Evolutionary conservation across 352 stramenopile species (phyloP), one percentile per base, ranked within the genome.

Genomic region (Phytophthora lateralis): DNA sequence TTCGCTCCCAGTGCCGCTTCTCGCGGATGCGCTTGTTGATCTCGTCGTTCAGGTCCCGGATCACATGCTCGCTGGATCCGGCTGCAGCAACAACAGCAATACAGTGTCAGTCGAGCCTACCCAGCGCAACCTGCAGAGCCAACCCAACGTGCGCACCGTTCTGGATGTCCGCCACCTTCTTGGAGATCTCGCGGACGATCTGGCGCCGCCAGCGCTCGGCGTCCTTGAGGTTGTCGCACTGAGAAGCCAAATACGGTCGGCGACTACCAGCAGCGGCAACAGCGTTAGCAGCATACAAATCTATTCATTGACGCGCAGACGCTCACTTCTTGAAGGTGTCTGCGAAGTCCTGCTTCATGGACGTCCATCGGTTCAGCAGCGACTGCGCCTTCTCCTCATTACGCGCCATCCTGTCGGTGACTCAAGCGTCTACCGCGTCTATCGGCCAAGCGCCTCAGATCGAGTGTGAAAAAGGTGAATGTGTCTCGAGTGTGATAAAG

Each of bases 351-450:
- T 98, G 85, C 42, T 98, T 98, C 93, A 99, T 98, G 29, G 83
- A 89, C 60, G 97, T 96, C 97, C 97, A 99, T 89, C 98, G 97
- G 77, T 99, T 99, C 58, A 99, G 80, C 87, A 99, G 97, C 52
- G 88, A 93, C 75, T 98, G 92, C 61, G 96, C 95, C 74, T 99
- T 99, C 88, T 99, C 97, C 70, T 99, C 97, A 73, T 98, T 98
- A 58, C 97, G 92, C 26, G 97, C 97, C 97, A 99, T 99, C 30
- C 34, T 78, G n/a, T 30, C 26, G 26, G 26, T 15, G 30, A n/a
- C 10, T n/a, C 32, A 9, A 15, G 9, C 26, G 21, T 24, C 21
- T 24, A 24, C 21, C 1, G 21, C 21, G 21, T 24, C 21, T 24
- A 24, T 24, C 21, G 21, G 21, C 21, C 21, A 24, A 24, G 21